Percentiles rank a stretch among this genome's conserved stretches.
Conservation (phyloP, 2,329 filamentous ascomycete genomes). For the Polytolypa hystricis region DNA sequence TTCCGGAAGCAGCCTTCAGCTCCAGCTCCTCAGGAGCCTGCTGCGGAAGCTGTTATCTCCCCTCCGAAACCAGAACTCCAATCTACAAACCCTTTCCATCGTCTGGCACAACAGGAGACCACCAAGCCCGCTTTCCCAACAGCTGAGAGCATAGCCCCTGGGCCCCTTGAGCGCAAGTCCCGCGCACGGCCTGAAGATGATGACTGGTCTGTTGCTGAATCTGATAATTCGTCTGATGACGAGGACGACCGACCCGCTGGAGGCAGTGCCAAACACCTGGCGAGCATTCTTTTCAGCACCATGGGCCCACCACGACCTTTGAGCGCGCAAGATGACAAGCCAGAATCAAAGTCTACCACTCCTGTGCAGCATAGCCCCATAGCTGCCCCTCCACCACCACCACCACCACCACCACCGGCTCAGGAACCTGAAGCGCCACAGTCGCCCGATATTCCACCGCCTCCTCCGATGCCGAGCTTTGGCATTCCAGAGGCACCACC, state of each 20-base stretch:
- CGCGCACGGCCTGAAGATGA: conserved; percentile 53
- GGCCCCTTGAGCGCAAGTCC: conserved; percentile 33
- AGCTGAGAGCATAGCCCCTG: conserved; percentile 25
- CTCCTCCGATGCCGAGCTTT: conserved; percentile 26
- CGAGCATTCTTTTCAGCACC: conserved; percentile 89
- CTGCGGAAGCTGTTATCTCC: conserved; percentile 27
- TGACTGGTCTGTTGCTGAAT: conserved; percentile 74
- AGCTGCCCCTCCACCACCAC: conserved; percentile 37
- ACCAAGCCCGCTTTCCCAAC: conserved; percentile 41
- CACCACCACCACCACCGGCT: conserved; percentile 29
- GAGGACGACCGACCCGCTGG: conserved; percentile 70
- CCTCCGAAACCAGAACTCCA: conserved; percentile 36
- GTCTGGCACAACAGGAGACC: conserved; percentile 53
- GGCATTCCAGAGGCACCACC: conserved; percentile 22
- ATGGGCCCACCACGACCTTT: conserved; percentile 89
- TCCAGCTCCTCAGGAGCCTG: conserved; percentile 34
- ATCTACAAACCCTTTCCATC: conserved; percentile 95
- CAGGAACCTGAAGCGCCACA: conserved; percentile 20
- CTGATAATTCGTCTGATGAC: conserved; percentile 60
- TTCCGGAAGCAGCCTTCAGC: conserved; percentile 56
- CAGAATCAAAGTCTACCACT: conserved; percentile 34
- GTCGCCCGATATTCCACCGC: conserved; percentile 36
- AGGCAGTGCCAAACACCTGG: conserved; percentile 78
- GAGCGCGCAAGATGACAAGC: conserved; percentile 62
- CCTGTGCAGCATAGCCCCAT: conserved; percentile 32